Evolutionary conservation across 1,284 basidiomycete species (phyloP).

Genomic region (Heterobasidion occidentale): DNA sequence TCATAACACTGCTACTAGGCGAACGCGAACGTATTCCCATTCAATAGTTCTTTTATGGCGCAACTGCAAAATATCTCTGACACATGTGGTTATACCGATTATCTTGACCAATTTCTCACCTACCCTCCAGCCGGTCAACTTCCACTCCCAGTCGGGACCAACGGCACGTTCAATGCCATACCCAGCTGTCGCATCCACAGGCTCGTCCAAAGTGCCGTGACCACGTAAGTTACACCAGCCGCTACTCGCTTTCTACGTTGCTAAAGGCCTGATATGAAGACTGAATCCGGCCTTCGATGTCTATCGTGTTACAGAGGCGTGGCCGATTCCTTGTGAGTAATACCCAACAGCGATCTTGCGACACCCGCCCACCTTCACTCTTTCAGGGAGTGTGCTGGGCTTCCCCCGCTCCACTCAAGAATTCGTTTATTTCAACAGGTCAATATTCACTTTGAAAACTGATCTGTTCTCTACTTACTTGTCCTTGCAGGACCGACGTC

Average conservation of each 20-base stretch:
- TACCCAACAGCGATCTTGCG: neutral
- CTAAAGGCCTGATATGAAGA: conserved; percentile 15
- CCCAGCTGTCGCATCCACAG: conserved; percentile 37
- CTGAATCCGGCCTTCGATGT: conserved; percentile 50
- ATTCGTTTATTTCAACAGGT: conserved; percentile 31
- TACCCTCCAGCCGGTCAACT: conserved; percentile 38
- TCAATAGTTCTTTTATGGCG: conserved; percentile 24
- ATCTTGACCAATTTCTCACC: conserved; percentile 28
- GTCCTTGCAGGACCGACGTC: conserved; percentile 13
- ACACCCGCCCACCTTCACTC: neutral
- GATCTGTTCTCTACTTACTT: neutral
- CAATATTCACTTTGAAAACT: neutral
- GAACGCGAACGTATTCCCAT: conserved; percentile 43
- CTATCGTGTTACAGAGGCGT: conserved; percentile 29
- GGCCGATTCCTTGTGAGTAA: conserved; percentile 23
- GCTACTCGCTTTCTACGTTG: neutral
- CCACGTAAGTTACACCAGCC: conserved; percentile 26
- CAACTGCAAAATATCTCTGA: conserved; percentile 27
- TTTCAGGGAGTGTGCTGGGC: conserved; percentile 44
- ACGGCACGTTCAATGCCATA: conserved; percentile 22
- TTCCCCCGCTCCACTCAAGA: conserved; percentile 48
- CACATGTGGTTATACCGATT: conserved; percentile 32
- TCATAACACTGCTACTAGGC: conserved; percentile 22
- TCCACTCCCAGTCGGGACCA: conserved; percentile 33
- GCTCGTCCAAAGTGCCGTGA: conserved; percentile 21